phyloP scores from a whole-genome alignment of 257 asterid species.

The Leptodermis oblonga region DNA sequence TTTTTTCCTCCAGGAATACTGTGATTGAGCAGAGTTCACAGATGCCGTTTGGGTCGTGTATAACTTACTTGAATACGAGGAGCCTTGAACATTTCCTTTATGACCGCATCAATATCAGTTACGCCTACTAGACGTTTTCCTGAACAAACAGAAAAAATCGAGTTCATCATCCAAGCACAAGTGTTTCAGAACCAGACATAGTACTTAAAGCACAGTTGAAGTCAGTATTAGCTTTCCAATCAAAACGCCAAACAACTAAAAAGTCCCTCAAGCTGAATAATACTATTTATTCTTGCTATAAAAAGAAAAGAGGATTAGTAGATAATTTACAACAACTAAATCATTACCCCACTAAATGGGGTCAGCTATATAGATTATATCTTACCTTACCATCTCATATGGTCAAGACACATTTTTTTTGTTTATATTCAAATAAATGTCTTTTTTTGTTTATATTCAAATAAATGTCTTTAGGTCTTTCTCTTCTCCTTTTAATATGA shows the following conservation, averaged over 20 bases:
- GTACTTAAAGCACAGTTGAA: not conserved
- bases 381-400: too few relatives aligned
- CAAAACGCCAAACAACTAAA: not conserved
- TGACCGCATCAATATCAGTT: slow-evolving; percentile 80
- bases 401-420: too few relatives aligned
- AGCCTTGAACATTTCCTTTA: slow-evolving; percentile 98
- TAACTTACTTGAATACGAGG: slow-evolving; percentile 91
- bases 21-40: not conserved
- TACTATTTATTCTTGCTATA: not conserved
- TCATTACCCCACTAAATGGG: too few relatives aligned
- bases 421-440: too few relatives aligned
- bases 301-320: not conserved
- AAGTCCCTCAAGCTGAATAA: not conserved
- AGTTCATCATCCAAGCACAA: slow-evolving; percentile 3
- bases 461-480: too few relatives aligned
- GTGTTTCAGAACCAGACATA: not conserved
- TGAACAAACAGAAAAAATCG: slow-evolving; percentile 28
- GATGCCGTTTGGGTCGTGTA: not conserved
- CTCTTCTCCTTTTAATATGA: too few relatives aligned
- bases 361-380: too few relatives aligned
- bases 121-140: slow-evolving; percentile 62
- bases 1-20: not conserved
- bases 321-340: too few relatives aligned
- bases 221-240: not conserved
- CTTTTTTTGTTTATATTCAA: too few relatives aligned